Evolutionary conservation across 2,329 filamentous ascomycete genomes (phyloP).

Genomic region (Didymosphaeria variabile): DNA sequence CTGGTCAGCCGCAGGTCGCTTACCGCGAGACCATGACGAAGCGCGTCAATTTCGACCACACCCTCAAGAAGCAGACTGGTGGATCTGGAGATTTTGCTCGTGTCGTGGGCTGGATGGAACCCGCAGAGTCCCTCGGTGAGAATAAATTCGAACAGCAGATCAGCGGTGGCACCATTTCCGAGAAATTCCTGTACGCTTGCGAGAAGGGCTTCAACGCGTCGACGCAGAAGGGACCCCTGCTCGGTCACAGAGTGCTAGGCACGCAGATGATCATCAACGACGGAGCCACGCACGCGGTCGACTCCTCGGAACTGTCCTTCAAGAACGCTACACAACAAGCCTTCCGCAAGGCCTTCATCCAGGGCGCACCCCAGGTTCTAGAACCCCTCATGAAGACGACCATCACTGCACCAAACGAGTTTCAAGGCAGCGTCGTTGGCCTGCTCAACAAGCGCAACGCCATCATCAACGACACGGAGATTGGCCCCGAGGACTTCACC

Average conservation of each 20-base stretch:
- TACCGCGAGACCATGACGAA: conserved; percentile 93
- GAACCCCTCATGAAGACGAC: conserved; percentile 99
- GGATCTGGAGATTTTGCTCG: conserved; percentile 95
- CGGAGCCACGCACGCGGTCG: conserved; percentile 95
- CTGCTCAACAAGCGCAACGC: conserved; percentile 97
- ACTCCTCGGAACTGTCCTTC: conserved; percentile 97
- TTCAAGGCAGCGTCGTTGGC: conserved; percentile 95
- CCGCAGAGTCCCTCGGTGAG: conserved; percentile 73
- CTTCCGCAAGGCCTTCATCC: conserved; percentile 90
- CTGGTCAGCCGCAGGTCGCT: conserved; percentile 95
- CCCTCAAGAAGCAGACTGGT: conserved; percentile 94
- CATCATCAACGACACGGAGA: conserved; percentile 94
- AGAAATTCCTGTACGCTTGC: conserved; percentile 95
- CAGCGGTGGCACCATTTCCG: conserved; percentile 87
- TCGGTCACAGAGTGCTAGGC: conserved; percentile 93
- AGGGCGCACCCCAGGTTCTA: conserved; percentile 82
- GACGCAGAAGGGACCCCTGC: conserved; percentile 85
- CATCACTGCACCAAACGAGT: conserved; percentile 94
- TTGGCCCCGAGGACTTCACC: conserved; percentile 92
- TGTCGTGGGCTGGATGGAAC: conserved; percentile 91
- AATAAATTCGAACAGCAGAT: conserved; percentile 90
- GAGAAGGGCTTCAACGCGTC: conserved; percentile 90
- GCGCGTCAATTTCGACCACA: conserved; percentile 85
- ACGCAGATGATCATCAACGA: conserved; percentile 93
- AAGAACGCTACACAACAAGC: conserved; percentile 94